phyloP scores from a whole-genome alignment of 768 basidiomycete genomes.

The Macrocybe gigantea region DNA sequence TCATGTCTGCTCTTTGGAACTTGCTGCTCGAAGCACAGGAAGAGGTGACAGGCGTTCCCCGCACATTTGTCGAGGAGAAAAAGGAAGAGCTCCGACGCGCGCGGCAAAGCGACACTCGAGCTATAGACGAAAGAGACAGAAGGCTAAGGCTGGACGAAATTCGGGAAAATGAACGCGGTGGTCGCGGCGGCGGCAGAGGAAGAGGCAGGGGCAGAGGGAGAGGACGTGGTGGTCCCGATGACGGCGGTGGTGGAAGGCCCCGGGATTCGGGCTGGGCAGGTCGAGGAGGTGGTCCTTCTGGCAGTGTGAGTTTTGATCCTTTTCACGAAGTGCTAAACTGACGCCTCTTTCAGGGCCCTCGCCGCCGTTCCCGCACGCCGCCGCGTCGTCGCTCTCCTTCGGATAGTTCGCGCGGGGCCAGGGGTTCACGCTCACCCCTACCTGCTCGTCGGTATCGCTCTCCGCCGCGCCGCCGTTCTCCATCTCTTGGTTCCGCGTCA shows the following conservation, averaged over 20 bases:
- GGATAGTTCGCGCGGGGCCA: conserved; percentile 17
- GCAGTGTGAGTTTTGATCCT: conserved; percentile 24
- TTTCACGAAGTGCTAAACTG: neutral
- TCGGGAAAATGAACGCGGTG: conserved; percentile 52
- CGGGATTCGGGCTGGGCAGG: conserved; percentile 66
- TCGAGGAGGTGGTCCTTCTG: conserved; percentile 48
- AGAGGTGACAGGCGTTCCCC: conserved; percentile 84
- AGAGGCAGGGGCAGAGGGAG: conserved; percentile 57
- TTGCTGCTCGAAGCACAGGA: conserved; percentile 91
- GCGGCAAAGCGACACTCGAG: conserved; percentile 54
- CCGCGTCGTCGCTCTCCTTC: conserved; percentile 42
- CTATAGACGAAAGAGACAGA: conserved; percentile 68
- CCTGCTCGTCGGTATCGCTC: conserved; percentile 33
- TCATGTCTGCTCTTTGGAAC: conserved; percentile 88
- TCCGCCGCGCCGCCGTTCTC: conserved; percentile 38
- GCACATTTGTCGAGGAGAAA: conserved; percentile 86
- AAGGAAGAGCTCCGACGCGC: conserved; percentile 84
- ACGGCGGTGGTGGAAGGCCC: conserved; percentile 43
- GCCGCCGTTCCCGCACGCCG: conserved; percentile 43
- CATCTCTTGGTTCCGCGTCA: conserved; percentile 31
- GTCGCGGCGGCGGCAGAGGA: conserved; percentile 41
- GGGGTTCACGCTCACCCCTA: conserved; percentile 34
- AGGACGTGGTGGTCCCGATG: conserved; percentile 41
- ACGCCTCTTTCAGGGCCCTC: conserved; percentile 30
- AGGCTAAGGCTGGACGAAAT: conserved; percentile 65